These are phyloP conservation scores for Rhizophagus sp. DNA, from an alignment of 192 early-diverging fungal species.

Conservation along the genomic window DNA sequence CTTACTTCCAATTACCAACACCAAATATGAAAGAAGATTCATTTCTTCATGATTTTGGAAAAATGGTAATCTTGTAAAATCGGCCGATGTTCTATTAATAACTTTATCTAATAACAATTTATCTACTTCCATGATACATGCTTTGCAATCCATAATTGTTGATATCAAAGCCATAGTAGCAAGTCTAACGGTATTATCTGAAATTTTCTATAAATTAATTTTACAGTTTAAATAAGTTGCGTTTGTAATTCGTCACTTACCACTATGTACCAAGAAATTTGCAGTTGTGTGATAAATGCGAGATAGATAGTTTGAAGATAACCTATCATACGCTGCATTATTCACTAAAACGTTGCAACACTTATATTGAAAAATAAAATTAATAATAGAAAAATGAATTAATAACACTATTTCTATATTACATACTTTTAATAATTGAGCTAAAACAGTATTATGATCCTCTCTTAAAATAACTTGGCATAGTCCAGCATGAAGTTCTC, in stretches of 20 bases:
- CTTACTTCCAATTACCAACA: slow-evolving; percentile 23
- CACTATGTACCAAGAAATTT: slow-evolving; percentile 12
- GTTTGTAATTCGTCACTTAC: neutral
- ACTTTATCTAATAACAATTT: neutral
- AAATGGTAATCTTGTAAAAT: neutral
- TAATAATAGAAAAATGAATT: slow-evolving; percentile 4
- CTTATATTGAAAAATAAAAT: slow-evolving; percentile 4
- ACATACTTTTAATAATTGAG: slow-evolving; percentile 40
- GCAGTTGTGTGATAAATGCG: slow-evolving; percentile 28
- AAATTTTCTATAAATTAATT: neutral
- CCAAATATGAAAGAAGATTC: slow-evolving; percentile 31
- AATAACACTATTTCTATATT: neutral
- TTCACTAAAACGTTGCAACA: slow-evolving; percentile 32
- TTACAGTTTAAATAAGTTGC: no score
- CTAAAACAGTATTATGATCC: slow-evolving; percentile 16
- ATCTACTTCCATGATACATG: slow-evolving; percentile 9
- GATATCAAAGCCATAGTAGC: slow-evolving; percentile 13
- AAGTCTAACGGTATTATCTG: slow-evolving; percentile 15
- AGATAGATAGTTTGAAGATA: slow-evolving; percentile 38
- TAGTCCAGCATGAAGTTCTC: slow-evolving; percentile 42
- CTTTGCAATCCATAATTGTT: slow-evolving; percentile 12
- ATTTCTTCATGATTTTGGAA: neutral
- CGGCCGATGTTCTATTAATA: neutral
- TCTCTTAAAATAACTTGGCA: slow-evolving; percentile 37
- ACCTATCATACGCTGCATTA: slow-evolving; percentile 43